These are phyloP conservation scores for Marchantia paleacea DNA, from an alignment of 225 moss, liverwort and hornwort species.

Conservation along the genomic window DNA sequence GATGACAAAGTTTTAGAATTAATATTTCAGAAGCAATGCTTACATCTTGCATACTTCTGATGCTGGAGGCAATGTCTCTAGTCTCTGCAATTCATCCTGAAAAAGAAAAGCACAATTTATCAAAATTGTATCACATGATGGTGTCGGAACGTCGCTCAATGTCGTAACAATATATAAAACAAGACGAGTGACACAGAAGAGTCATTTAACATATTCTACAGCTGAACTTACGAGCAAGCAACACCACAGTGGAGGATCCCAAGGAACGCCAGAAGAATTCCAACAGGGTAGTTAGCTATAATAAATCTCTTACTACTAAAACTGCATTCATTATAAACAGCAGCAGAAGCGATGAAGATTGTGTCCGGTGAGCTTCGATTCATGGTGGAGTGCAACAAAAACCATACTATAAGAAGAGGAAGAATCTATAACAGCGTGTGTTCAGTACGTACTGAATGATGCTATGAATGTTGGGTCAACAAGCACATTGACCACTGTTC, in stretches of 20 bases:
- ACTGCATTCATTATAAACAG: not conserved
- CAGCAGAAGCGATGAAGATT: not conserved
- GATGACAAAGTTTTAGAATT: not conserved
- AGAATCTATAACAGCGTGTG: not conserved
- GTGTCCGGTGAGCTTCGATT: not conserved
- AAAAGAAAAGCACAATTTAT: not conserved
- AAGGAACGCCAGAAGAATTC: not conserved
- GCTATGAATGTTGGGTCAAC: not conserved
- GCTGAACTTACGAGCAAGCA: not conserved
- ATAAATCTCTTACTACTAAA: not conserved
- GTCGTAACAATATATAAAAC: not conserved
- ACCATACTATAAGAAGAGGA: not conserved
- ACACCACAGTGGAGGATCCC: not conserved
- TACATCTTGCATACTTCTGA: slow-evolving; percentile 46
- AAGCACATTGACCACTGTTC: not conserved
- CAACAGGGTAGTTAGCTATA: not conserved
- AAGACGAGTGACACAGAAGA: too few relatives aligned
- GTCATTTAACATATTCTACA: not conserved
- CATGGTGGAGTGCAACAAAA: not conserved
- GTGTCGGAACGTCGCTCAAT: too few relatives aligned
- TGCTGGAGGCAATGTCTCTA: slow-evolving; percentile 46
- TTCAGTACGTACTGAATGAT: not conserved
- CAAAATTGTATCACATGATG: too few relatives aligned
- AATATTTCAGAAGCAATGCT: not conserved
- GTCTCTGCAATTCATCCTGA: slow-evolving; percentile 45